phyloP scores from a whole-genome alignment of 2,329 filamentous ascomycete species.

The Pseudogymnoascus sp. region DNA sequence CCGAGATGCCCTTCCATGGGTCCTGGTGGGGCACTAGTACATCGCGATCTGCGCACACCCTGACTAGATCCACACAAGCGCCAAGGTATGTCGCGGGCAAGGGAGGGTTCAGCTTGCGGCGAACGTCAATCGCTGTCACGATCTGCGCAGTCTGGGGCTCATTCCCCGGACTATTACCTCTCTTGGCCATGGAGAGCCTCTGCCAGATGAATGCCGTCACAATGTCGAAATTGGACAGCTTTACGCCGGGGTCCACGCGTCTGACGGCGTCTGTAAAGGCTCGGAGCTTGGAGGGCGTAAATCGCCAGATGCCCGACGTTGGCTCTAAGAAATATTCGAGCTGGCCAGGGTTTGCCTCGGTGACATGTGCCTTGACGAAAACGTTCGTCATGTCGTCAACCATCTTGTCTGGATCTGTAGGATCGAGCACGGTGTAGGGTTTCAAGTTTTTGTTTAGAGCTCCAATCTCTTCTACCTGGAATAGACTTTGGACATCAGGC shows the following conservation, averaged over 20 bases:
- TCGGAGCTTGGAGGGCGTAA: neutral
- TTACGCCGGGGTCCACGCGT: neutral
- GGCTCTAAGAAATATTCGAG: conserved; percentile 1
- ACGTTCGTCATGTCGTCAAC: neutral
- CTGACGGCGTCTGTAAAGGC: neutral
- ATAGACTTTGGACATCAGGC: neutral
- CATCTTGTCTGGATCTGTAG: conserved; percentile 3
- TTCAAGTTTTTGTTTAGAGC: neutral
- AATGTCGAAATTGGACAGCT: neutral
- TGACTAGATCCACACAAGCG: conserved; percentile 5
- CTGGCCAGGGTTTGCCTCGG: neutral
- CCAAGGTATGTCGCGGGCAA: neutral
- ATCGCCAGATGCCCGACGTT: neutral
- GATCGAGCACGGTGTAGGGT: neutral
- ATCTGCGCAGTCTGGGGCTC: neutral
- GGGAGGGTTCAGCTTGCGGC: neutral
- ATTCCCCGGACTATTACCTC: neutral
- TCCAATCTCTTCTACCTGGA: neutral
- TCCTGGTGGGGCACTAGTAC: neutral
- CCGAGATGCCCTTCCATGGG: neutral
- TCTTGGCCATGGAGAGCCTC: neutral
- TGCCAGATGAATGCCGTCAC: conserved; percentile 6
- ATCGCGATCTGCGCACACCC: neutral
- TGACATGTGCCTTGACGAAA: conserved; percentile 5
- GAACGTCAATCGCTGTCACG: neutral